These are phyloP conservation scores for Penicillium sp. DNA, from an alignment of 2,329 filamentous ascomycete genomes.

Conservation along the genomic window DNA sequence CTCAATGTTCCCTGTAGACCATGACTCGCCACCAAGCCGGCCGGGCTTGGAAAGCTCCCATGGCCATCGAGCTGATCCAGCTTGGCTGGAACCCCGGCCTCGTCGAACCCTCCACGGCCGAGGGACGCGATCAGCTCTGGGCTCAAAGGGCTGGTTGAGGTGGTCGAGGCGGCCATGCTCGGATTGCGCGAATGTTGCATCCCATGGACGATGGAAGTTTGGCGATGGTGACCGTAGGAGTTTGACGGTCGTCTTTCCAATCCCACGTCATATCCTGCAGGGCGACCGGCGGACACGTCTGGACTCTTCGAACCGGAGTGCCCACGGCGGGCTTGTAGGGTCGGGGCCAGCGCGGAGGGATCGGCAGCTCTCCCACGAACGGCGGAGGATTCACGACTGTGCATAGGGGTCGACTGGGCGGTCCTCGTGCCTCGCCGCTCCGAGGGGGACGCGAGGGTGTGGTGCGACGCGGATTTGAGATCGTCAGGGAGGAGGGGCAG, in stretches of 20 bases:
- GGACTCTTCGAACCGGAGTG: constrained; percentile 46
- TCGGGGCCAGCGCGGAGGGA: constrained; percentile 34
- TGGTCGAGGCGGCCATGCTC: constrained; percentile 65
- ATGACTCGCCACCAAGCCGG: constrained; percentile 42
- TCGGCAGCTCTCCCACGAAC: constrained; percentile 44
- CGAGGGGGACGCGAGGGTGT: constrained; percentile 37
- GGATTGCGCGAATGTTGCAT: constrained; percentile 87
- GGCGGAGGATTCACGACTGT: constrained; percentile 46
- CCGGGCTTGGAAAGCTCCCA: constrained; percentile 29
- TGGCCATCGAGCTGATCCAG: constrained; percentile 35
- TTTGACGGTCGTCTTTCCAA: constrained; percentile 45
- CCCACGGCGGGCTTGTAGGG: constrained; percentile 39
- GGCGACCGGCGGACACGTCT: constrained; percentile 36
- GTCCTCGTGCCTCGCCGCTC: constrained; percentile 40
- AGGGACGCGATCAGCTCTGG: constrained; percentile 77
- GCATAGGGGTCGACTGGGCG: constrained; percentile 38
- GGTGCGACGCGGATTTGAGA: constrained; percentile 36
- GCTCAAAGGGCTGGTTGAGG: constrained; percentile 76
- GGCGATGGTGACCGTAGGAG: constrained; percentile 83
- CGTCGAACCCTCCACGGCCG: constrained; percentile 54
- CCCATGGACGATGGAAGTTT: constrained; percentile 96
- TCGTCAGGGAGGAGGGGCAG: constrained; percentile 45
- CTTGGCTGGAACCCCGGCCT: constrained; percentile 34
- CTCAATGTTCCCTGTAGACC: constrained; percentile 31
- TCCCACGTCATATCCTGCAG: constrained; percentile 37